A percentile compares a stretch with the other conserved stretches of the same genome.
Conservation (phyloP, 83 land plant species). For the Picea engelmannii region DNA sequence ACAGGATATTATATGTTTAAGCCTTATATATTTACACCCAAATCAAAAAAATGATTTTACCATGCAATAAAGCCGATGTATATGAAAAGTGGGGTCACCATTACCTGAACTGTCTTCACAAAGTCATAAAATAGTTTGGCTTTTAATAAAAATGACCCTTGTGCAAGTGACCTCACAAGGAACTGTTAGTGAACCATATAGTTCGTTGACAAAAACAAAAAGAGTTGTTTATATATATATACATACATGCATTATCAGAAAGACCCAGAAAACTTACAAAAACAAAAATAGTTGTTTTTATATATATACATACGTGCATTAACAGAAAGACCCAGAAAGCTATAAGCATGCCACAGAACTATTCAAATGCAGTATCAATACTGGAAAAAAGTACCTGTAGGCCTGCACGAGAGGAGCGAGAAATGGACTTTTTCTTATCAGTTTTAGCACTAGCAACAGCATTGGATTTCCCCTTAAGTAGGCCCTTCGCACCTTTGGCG, state of each 20-base stretch:
- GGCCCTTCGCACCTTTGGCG: constrained; percentile 5
- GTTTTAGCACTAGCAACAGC: not conserved
- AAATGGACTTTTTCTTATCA: constrained; percentile 7
- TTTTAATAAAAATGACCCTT: not conserved
- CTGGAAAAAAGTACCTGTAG: not conserved
- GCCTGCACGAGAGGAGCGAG: constrained; percentile 14
- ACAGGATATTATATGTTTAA: not conserved
- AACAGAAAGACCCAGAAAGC: not conserved
- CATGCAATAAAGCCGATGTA: not conserved
- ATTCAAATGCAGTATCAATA: not conserved
- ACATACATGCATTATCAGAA: not conserved
- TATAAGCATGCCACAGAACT: not conserved
- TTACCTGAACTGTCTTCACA: not conserved
- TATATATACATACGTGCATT: not conserved
- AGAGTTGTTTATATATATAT: no score
- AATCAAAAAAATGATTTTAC: not conserved
- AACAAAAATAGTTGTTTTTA: no score
- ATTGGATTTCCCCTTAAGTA: not conserved
- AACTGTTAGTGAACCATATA: not conserved
- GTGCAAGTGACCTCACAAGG: not conserved
- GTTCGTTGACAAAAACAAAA: no score
- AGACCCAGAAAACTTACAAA: not conserved
- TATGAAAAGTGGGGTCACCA: not conserved
- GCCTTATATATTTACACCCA: not conserved
- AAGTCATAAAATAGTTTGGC: not conserved